Percentiles rank a stretch among this genome's conserved stretches.
phyloP scores from a whole-genome alignment of 2,329 filamentous ascomycete genomes.

The Claviceps capensis region DNA sequence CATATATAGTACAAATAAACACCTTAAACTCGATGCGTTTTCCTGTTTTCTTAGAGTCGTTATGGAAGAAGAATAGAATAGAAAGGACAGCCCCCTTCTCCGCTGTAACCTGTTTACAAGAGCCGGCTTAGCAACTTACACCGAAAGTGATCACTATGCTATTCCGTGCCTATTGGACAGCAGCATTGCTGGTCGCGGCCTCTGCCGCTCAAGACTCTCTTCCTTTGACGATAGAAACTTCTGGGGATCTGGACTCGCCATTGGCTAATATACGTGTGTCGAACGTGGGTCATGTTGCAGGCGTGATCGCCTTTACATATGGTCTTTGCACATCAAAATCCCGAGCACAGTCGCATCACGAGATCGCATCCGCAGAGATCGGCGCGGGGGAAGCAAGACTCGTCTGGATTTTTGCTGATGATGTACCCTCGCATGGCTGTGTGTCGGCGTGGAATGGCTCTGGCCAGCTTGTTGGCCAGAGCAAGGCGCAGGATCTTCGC shows the following conservation, averaged over 20 bases:
- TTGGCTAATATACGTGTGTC: background rate
- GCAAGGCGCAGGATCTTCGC: constrained; percentile 16
- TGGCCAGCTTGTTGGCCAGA: constrained; percentile 20
- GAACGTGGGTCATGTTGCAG: background rate
- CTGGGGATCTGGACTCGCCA: background rate
- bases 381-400: background rate
- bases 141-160: background rate
- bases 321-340: background rate
- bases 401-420: constrained; percentile 4
- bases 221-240: background rate
- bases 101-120: too few relatives aligned
- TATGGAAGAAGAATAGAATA: background rate
- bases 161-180: background rate
- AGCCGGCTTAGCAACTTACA: background rate
- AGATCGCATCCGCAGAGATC: constrained; percentile 16
- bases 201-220: background rate
- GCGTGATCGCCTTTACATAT: background rate
- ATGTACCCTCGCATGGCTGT: constrained; percentile 20
- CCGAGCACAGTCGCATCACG: background rate
- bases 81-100: background rate
- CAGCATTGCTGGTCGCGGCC: background rate
- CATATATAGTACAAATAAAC: too few relatives aligned
- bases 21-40: too few relatives aligned
- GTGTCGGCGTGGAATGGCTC: constrained; percentile 24
- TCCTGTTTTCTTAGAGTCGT: too few relatives aligned